Percentiles rank a stretch among this genome's conserved stretches.
phyloP scores from a whole-genome alignment of 108 stramenopile genomes.

The Skeletonema marinoi region DNA sequence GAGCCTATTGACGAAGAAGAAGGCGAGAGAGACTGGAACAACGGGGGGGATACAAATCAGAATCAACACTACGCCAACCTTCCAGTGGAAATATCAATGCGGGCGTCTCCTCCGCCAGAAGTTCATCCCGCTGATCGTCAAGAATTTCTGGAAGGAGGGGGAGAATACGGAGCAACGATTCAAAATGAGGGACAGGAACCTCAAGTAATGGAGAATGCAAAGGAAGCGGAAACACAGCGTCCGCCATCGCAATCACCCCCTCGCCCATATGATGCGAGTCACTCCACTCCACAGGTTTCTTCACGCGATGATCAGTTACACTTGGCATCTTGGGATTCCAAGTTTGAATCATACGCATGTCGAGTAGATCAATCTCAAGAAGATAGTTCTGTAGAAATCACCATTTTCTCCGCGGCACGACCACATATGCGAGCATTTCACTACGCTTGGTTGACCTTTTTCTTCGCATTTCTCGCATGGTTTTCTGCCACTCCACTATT shows the following conservation, averaged over 20 bases:
- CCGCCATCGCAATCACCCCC: background rate
- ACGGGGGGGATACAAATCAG: background rate
- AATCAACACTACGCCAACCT: constrained; percentile 1
- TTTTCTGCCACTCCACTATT: constrained; percentile 74
- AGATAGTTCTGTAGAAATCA: constrained; percentile 62
- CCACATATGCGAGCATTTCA: constrained; percentile 94
- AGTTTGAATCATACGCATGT: constrained; percentile 58
- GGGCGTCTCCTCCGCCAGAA: background rate
- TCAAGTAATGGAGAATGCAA: background rate
- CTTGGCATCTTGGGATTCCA: constrained; percentile 64
- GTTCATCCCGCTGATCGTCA: background rate
- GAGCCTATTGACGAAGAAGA: constrained; percentile 35
- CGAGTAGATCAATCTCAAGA: constrained; percentile 56
- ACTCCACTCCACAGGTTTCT: background rate
- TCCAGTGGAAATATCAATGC: constrained; percentile 16
- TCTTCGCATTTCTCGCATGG: constrained; percentile 71
- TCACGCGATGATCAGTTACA: constrained; percentile 29
- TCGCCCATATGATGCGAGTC: background rate
- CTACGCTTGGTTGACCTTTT: constrained; percentile 68
- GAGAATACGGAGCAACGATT: background rate
- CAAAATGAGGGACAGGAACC: background rate
- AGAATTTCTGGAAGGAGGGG: background rate
- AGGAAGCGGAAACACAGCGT: background rate
- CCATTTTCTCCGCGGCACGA: constrained; percentile 42
- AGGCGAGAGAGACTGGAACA: background rate